A percentile compares a stretch with the other conserved stretches of the same genome.
Evolutionary conservation across 2,329 filamentous ascomycete species (phyloP).

Genomic region (Mycogone perniciosa): DNA sequence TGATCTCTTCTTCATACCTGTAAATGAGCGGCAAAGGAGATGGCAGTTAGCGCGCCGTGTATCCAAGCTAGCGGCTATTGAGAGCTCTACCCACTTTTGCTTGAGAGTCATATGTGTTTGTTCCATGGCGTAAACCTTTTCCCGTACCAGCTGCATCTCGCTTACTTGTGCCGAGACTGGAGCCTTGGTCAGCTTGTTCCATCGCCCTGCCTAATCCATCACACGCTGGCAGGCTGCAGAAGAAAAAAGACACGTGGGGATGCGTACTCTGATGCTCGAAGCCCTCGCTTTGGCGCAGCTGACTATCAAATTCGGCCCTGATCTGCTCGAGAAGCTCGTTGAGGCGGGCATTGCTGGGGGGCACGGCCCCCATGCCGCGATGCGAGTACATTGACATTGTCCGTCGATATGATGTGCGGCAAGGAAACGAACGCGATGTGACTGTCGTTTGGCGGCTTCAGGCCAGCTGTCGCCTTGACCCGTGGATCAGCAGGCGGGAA

Average conservation of each 20-base stretch:
- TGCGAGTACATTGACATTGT: conserved; percentile 81
- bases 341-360: conserved; percentile 59
- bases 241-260: neutral
- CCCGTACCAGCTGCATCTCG: conserved; percentile 89
- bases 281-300: conserved; percentile 72
- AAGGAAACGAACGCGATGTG: conserved; percentile 7
- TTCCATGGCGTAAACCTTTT: conserved; percentile 90
- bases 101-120: conserved; percentile 84
- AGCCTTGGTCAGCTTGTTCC: conserved; percentile 18
- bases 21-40: neutral
- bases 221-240: neutral
- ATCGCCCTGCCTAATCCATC: neutral
- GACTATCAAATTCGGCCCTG: conserved; percentile 82
- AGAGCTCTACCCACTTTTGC: conserved; percentile 62
- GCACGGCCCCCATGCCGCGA: conserved; percentile 71
- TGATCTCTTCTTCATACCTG: conserved; percentile 92
- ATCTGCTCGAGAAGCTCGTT: conserved; percentile 90
- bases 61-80: neutral
- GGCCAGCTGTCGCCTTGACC: conserved; percentile 12
- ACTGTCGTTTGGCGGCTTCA: neutral
- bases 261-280: conserved; percentile 91
- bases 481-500: conserved; percentile 12
- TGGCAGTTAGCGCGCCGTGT: conserved; percentile 8
- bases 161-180: conserved; percentile 84
- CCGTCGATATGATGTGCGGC: conserved; percentile 1